These are phyloP conservation scores for Xerocomellus chrysenteron DNA, from an alignment of 768 basidiomycete genomes.

Conservation along the genomic window DNA sequence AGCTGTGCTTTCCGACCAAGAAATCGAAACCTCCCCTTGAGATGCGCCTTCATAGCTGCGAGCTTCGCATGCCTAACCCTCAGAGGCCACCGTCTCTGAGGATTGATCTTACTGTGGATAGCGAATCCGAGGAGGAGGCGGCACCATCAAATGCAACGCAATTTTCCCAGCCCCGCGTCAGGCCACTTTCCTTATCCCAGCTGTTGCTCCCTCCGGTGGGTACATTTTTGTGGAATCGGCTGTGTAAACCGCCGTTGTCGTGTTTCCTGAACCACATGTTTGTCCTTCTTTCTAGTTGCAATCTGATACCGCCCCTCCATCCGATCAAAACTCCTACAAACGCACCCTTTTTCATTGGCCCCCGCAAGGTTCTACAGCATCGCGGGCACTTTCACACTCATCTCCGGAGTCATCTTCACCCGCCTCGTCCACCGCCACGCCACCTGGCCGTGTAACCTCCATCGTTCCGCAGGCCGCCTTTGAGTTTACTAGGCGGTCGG, in stretches of 20 bases:
- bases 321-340: slow-evolving; percentile 1
- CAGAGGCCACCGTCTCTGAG: neutral
- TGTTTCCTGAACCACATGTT: neutral
- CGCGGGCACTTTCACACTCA: neutral
- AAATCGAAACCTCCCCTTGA: slow-evolving; percentile 15
- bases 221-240: neutral
- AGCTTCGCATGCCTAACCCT: slow-evolving; percentile 1
- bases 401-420: neutral
- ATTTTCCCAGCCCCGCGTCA: neutral
- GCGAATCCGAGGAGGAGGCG: neutral
- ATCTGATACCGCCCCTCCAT: neutral
- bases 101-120: slow-evolving; percentile 25
- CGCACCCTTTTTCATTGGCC: neutral
- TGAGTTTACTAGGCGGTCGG: slow-evolving; percentile 1
- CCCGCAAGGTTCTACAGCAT: neutral
- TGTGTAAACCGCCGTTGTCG: neutral
- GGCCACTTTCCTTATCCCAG: neutral
- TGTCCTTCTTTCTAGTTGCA: slow-evolving; percentile 8
- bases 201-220: slow-evolving; percentile 8
- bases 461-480: neutral
- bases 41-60: slow-evolving; percentile 16
- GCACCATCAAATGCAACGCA: neutral
- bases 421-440: neutral
- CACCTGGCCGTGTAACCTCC: neutral
- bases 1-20: slow-evolving; percentile 17